These are phyloP conservation scores for Tetracladium setigerum DNA, from an alignment of 495 filamentous ascomycete species.

Conservation along the genomic window DNA sequence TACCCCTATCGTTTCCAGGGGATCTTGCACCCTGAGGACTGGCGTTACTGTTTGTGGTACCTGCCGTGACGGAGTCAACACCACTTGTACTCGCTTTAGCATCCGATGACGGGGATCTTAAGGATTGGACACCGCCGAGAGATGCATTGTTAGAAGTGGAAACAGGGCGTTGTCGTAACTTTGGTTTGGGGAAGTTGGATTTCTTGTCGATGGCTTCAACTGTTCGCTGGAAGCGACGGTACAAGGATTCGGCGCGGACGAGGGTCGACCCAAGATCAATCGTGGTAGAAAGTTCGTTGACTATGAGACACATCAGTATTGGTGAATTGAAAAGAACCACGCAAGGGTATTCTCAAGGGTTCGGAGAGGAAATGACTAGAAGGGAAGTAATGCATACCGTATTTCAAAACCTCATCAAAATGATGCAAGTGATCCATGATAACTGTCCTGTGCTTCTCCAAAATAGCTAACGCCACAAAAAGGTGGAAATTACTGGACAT, in stretches of 20 bases:
- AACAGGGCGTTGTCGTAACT: constrained; percentile 40
- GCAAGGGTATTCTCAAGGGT: background rate
- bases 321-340: constrained; percentile 10
- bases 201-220: constrained; percentile 87
- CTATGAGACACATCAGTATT: constrained; percentile 30
- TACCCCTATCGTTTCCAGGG: constrained; percentile 2
- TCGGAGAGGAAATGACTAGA: background rate
- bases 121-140: background rate
- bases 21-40: background rate
- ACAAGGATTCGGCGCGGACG: constrained; percentile 80
- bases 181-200: constrained; percentile 64
- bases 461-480: constrained; percentile 85
- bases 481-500: constrained; percentile 83
- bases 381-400: constrained; percentile 48
- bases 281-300: constrained; percentile 89
- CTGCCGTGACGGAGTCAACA: constrained; percentile 12
- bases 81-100: constrained; percentile 9
- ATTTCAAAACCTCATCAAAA: constrained; percentile 97
- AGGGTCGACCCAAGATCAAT: constrained; percentile 84
- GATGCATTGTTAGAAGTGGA: background rate
- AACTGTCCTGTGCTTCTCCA: constrained; percentile 91
- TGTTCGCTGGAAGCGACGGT: constrained; percentile 75
- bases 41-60: constrained; percentile 5
- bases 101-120: constrained; percentile 1
- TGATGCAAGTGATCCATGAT: constrained; percentile 92